Evolutionary conservation across 2,329 filamentous ascomycete species (phyloP), one percentile per base, ranked within the genome.

Genomic region (Ophiostoma populinum): DNA sequence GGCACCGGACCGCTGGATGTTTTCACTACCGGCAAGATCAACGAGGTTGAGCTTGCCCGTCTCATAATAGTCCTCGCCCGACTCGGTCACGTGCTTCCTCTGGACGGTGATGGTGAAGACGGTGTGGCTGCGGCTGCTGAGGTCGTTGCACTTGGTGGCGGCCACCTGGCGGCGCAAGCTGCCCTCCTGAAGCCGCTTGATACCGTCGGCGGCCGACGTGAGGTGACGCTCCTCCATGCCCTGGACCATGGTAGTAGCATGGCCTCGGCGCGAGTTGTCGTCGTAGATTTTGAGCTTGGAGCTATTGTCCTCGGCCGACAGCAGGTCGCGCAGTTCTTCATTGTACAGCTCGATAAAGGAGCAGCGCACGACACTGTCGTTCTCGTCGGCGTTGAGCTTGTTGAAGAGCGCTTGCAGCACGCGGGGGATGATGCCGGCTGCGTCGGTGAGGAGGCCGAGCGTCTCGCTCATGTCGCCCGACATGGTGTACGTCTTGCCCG

Each of bases 271-370:
- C 39, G 74, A 80, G 28, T 76, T 76, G 50, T 94, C 90, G 44
- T 98, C 90, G 51, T 76, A 98, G 38, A 98, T 94, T 52, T 95
- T 98, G 34, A 98, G 63, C 55, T 94, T 95, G 13, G 36, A 34
- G 27, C 27, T 28, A 34, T 22, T 16, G 40, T 35, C 86, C 35
- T 98, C 90, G 0, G 65, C 56, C 0, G 87, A 75, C 4, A 95
- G 72, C 22, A 98, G 57, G 52, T 98, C 90, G 27, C 87, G 79
- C 18, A 98, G 65, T 49, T 98, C 90, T 55, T 98, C 90, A 52
- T 98, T 98, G 61, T 98, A 98, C 1, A 98, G 63, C 53, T 98
- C 90, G 48, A 98, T 95, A 50, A 95, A 98, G 0, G 92, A 98
- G 58, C 86, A 94, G 51, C 94, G 94, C 47, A 98, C 86, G 17